Conservation (phyloP, 2,329 filamentous ascomycete species). For the Bimuria novae-zelandiae region DNA sequence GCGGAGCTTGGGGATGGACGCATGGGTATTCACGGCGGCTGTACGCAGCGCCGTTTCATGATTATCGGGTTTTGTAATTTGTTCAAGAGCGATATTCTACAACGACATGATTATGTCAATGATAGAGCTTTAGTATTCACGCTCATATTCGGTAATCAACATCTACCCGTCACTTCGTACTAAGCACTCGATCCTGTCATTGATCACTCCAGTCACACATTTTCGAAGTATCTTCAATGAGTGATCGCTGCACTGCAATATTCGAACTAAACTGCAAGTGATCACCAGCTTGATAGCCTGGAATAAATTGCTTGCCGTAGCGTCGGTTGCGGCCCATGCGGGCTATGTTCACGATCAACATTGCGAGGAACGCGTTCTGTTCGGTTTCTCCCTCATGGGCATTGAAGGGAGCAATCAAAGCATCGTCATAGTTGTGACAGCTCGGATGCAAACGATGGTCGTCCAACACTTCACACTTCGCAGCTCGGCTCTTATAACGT, state of each 20-base stretch:
- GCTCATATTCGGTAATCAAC: constrained; percentile 3
- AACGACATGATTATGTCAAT: constrained; percentile 17
- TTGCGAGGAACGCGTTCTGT: too few relatives aligned
- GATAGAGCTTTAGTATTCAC: constrained; percentile 7
- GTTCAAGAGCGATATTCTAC: constrained; percentile 21
- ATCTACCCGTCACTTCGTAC: background rate
- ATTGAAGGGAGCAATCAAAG: background rate
- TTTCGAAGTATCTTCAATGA: too few relatives aligned
- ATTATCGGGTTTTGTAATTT: constrained; percentile 24
- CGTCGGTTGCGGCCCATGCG: too few relatives aligned
- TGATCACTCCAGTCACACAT: too few relatives aligned
- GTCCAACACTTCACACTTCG: background rate
- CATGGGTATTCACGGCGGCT: constrained; percentile 25
- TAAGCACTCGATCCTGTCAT: too few relatives aligned
- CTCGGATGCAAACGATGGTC: background rate
- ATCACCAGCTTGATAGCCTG: too few relatives aligned
- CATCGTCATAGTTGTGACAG: background rate
- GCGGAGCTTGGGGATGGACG: constrained; percentile 27
- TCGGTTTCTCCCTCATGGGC: too few relatives aligned
- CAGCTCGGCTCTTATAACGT: background rate
- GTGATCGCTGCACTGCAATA: too few relatives aligned
- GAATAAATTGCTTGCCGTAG: too few relatives aligned
- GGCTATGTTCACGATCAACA: too few relatives aligned
- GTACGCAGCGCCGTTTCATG: constrained; percentile 22
- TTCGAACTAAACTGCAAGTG: too few relatives aligned